Conservation (phyloP, 371 early-diverging fungal genomes). For the Thermomucor indicae-seudaticae region DNA sequence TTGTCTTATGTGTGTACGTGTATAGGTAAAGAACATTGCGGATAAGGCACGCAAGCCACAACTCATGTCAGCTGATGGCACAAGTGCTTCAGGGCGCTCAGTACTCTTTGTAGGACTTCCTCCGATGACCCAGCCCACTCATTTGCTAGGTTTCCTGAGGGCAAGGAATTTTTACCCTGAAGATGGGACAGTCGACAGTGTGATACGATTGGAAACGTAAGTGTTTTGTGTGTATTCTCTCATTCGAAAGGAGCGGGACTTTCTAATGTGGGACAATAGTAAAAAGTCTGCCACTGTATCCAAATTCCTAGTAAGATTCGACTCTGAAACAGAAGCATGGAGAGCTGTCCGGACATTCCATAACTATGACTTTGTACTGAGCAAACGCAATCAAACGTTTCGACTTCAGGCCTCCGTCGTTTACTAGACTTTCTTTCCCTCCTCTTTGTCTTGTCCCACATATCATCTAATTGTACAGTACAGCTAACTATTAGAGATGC, state of each 20-base stretch:
- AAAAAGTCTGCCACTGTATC: constrained; percentile 22
- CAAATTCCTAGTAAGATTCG: constrained; percentile 45
- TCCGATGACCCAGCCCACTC: constrained; percentile 15
- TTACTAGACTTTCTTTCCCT: constrained; percentile 17
- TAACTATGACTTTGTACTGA: constrained; percentile 25
- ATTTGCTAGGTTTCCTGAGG: constrained; percentile 32
- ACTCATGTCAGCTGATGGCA: constrained; percentile 24
- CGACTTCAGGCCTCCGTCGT: constrained; percentile 27
- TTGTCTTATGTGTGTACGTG: too few relatives aligned
- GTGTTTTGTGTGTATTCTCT: constrained; percentile 2
- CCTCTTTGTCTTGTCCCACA: not conserved
- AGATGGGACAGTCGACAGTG: constrained; percentile 29
- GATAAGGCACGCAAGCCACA: constrained; percentile 20
- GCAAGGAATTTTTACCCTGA: constrained; percentile 36
- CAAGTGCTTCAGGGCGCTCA: constrained; percentile 34
- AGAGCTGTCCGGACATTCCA: constrained; percentile 46
- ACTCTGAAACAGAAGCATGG: constrained; percentile 49
- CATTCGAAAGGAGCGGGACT: not conserved
- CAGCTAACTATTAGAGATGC: too few relatives aligned
- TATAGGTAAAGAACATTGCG: too few relatives aligned
- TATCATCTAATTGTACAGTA: too few relatives aligned
- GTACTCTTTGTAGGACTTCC: constrained; percentile 36
- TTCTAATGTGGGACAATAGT: too few relatives aligned
- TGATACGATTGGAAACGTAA: constrained; percentile 34
- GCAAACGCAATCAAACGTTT: constrained; percentile 10